Conservation (phyloP, 441 rosid genomes). For the Jatropha multifida region DNA sequence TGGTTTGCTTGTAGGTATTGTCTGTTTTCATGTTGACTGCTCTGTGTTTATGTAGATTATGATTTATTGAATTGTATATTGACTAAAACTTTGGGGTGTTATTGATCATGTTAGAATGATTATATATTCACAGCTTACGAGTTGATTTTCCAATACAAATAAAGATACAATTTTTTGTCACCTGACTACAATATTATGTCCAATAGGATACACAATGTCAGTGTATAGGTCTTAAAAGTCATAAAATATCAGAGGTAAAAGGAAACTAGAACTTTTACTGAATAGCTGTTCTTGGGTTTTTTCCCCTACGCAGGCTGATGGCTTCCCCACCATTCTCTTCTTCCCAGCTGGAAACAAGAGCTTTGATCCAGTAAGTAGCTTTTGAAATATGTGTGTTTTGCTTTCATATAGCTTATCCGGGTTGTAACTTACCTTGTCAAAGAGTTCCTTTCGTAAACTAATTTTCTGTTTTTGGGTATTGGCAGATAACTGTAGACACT, state of each 20-base stretch:
- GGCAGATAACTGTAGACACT: slow-evolving; percentile 77
- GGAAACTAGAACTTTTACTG: neutral
- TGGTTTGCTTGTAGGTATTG: neutral
- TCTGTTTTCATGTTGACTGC: neutral
- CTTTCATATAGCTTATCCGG: neutral
- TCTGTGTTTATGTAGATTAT: too few species aligned
- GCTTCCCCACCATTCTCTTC: slow-evolving; percentile 92
- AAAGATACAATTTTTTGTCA: neutral
- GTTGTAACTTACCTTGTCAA: neutral
- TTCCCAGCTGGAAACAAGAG: slow-evolving; percentile 98
- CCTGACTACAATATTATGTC: neutral
- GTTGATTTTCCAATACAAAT: neutral
- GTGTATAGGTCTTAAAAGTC: neutral
- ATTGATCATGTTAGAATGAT: neutral
- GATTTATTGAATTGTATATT: neutral
- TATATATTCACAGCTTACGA: neutral
- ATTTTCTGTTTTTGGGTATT: slow-evolving; percentile 13
- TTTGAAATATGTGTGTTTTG: slow-evolving; percentile 2
- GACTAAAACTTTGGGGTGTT: neutral
- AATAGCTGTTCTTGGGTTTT: neutral
- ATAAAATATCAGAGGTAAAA: neutral
- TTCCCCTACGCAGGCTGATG: slow-evolving; percentile 61
- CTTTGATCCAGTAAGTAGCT: slow-evolving; percentile 77
- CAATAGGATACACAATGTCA: neutral
- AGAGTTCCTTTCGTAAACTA: neutral